Conservation (phyloP, 1,284 basidiomycete species). For the Rhodotorula sp. region DNA sequence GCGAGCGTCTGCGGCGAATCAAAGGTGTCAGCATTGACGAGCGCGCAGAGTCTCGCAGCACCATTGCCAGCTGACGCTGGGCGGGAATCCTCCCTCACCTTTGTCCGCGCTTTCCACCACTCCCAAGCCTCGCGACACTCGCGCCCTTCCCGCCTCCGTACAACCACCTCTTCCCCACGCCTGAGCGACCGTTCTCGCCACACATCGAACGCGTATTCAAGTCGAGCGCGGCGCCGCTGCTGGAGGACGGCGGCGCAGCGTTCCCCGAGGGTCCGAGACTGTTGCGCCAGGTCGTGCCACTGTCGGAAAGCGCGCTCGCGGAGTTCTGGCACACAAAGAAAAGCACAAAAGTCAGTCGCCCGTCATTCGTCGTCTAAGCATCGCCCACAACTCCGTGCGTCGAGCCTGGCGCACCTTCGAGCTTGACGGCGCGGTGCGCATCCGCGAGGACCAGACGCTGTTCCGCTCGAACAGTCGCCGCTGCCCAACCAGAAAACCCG, state of each 20-base stretch:
- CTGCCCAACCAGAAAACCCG: constrained; percentile 18
- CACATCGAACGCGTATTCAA: not conserved
- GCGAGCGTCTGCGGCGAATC: constrained; percentile 7
- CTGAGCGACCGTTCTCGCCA: constrained; percentile 23
- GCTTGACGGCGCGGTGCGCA: constrained; percentile 11
- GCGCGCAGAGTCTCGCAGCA: too few relatives aligned
- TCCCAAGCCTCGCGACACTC: not conserved
- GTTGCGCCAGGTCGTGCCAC: constrained; percentile 13
- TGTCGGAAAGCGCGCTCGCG: constrained; percentile 17
- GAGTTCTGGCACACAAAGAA: constrained; percentile 10
- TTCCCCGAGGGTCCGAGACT: not conserved
- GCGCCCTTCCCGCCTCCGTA: not conserved
- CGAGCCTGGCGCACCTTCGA: constrained; percentile 12
- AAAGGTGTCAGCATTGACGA: not conserved
- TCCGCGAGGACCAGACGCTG: constrained; percentile 13
- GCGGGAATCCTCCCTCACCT: constrained; percentile 9
- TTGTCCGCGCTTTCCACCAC: constrained; percentile 17
- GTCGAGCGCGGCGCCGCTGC: not conserved
- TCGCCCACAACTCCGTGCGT: not conserved
- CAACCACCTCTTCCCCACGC: not conserved
- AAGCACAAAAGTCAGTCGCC: not conserved
- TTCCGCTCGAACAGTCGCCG: not conserved
- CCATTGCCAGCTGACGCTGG: not conserved
- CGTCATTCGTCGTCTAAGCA: too few relatives aligned
- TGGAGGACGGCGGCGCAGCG: not conserved